Evolutionary conservation across 345 rosid species (phyloP).

Genomic region (Erucastrum elatum): DNA sequence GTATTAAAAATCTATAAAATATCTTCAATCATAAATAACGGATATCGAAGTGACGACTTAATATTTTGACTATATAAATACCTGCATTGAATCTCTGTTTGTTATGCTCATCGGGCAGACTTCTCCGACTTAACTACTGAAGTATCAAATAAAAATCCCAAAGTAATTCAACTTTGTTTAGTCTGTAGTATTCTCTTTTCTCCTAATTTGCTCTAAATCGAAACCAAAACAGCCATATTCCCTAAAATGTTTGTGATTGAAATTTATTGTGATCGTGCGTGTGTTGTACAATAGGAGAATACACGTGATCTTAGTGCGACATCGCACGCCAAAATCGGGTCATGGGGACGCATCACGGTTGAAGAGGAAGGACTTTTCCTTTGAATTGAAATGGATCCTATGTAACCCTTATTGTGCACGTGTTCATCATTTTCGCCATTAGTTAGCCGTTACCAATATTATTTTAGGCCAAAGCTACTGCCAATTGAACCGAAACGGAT

Average conservation of each 20-base stretch:
- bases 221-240: slow-evolving; percentile 11
- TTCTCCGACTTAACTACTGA: background rate
- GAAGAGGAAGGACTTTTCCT: slow-evolving; percentile 38
- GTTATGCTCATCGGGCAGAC: background rate
- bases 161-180: background rate
- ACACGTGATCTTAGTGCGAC: slow-evolving; percentile 38
- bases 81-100: background rate
- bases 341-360: slow-evolving; percentile 35
- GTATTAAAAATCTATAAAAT: background rate
- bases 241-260: slow-evolving; percentile 14
- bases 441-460: background rate
- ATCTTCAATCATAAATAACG: background rate
- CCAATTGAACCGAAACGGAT: background rate
- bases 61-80: background rate
- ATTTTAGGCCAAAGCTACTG: background rate
- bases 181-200: slow-evolving; percentile 2
- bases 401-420: slow-evolving; percentile 23
- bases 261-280: slow-evolving; percentile 16
- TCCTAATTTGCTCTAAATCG: background rate
- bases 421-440: slow-evolving; percentile 17
- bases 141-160: background rate
- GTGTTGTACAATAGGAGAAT: slow-evolving; percentile 17
- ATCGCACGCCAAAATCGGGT: slow-evolving; percentile 36
- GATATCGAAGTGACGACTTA: background rate
- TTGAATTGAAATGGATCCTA: slow-evolving; percentile 38